A percentile compares a stretch with the other conserved stretches of the same genome.
phyloP scores from a whole-genome alignment of 352 stramenopile genomes.

The Phytophthora sansomeana region DNA sequence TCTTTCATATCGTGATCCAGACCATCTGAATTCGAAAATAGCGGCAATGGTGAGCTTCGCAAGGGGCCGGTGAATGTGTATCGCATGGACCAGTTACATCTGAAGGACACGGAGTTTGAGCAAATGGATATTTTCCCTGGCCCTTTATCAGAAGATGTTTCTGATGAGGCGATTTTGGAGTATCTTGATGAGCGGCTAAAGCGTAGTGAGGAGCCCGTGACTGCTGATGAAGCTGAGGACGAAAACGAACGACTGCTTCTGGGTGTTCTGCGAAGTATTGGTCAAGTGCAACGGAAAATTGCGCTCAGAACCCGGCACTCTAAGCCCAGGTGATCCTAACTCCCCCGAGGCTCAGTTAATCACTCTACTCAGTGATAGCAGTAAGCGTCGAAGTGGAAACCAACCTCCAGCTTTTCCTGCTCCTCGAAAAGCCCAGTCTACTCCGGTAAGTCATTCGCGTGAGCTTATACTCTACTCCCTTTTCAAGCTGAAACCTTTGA shows the following conservation, averaged over 20 bases:
- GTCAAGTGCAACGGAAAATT: conserved; percentile 86
- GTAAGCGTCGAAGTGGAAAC: conserved; percentile 65
- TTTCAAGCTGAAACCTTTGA: not conserved
- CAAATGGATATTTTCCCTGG: conserved; percentile 82
- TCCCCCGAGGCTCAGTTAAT: conserved; percentile 77
- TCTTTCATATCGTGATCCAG: conserved; percentile 34
- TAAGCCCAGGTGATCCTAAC: conserved; percentile 59
- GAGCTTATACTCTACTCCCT: not conserved
- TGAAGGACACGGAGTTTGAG: conserved; percentile 70
- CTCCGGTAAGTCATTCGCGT: conserved; percentile 37
- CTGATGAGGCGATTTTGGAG: conserved; percentile 71
- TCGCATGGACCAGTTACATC: conserved; percentile 82
- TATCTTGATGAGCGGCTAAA: conserved; percentile 73
- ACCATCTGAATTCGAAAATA: conserved; percentile 60
- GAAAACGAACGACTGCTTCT: conserved; percentile 80
- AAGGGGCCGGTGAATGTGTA: conserved; percentile 87
- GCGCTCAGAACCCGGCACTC: conserved; percentile 48
- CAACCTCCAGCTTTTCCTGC: conserved; percentile 53
- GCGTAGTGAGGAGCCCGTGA: conserved; percentile 24
- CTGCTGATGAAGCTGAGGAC: conserved; percentile 32
- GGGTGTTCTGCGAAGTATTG: conserved; percentile 71
- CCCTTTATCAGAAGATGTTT: conserved; percentile 67
- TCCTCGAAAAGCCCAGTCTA: conserved; percentile 50
- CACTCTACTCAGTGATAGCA: conserved; percentile 71
- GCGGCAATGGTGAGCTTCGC: conserved; percentile 65